These are phyloP conservation scores for Trichosanthes truncata DNA, from an alignment of 306 rosid genomes.

Conservation along the genomic window DNA sequence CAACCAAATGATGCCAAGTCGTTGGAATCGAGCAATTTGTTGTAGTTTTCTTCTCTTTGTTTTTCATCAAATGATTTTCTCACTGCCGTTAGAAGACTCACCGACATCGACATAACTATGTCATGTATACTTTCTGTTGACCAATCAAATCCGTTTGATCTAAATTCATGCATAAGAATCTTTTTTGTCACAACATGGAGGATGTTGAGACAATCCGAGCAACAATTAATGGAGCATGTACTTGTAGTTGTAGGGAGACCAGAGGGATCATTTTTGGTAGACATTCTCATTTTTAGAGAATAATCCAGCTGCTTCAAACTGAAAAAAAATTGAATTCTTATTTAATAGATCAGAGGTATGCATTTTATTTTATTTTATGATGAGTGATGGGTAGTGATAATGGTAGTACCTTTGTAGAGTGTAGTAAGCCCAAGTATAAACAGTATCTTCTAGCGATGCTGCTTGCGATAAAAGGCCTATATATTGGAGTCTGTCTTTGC, in stretches of 20 bases:
- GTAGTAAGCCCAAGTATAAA: slow-evolving; percentile 77
- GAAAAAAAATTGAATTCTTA: too few relatives aligned
- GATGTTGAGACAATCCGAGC: slow-evolving; percentile 45
- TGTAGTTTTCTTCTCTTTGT: slow-evolving; percentile 9
- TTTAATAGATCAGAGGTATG: too few relatives aligned
- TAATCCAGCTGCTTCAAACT: too few relatives aligned
- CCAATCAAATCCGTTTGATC: slow-evolving; percentile 25
- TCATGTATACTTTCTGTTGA: slow-evolving; percentile 69
- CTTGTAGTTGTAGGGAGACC: too few relatives aligned
- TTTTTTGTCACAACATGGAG: slow-evolving; percentile 36
- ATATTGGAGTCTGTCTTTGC: slow-evolving; percentile 60
- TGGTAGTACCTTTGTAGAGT: slow-evolving; percentile 67
- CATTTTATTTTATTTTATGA: too few relatives aligned
- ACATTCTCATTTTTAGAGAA: too few relatives aligned
- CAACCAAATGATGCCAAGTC: slow-evolving; percentile 24
- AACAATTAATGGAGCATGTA: slow-evolving; percentile 56
- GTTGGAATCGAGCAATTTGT: slow-evolving; percentile 11
- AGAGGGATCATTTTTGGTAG: too few relatives aligned
- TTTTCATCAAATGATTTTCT: slow-evolving; percentile 29
- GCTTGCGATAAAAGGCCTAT: slow-evolving; percentile 70
- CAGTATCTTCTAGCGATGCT: slow-evolving; percentile 78
- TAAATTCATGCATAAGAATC: slow-evolving; percentile 29
- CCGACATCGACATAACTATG: slow-evolving; percentile 43
- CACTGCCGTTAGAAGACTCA: slow-evolving; percentile 51
- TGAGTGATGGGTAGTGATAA: too few relatives aligned